Conservation (phyloP, 148 eudicot species). For the Persicaria maculosa region DNA sequence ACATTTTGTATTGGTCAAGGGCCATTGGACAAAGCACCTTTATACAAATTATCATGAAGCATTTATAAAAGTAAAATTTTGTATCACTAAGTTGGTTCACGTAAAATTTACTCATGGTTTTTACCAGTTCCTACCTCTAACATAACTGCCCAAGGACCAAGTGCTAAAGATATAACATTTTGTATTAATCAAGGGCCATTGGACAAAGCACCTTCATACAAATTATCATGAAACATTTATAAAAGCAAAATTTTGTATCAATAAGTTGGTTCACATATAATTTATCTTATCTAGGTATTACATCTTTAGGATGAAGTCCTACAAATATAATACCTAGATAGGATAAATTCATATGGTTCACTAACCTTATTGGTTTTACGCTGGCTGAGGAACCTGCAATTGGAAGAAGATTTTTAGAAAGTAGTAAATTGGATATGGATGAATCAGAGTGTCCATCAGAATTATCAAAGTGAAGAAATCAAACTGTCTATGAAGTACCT, state of each 20-base stretch:
- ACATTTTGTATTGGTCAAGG: not conserved
- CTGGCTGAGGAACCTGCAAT: conserved; percentile 20
- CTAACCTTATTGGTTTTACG: conserved; percentile 17
- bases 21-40: not conserved
- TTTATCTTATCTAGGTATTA: no score
- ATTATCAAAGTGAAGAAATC: not conserved
- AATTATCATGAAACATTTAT: not conserved
- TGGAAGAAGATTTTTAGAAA: conserved; percentile 2
- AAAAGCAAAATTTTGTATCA: not conserved
- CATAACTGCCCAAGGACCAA: not conserved
- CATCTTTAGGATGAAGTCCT: no score
- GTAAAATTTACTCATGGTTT: not conserved
- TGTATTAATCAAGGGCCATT: not conserved
- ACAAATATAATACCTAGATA: not conserved
- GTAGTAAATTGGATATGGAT: not conserved
- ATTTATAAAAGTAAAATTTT: not conserved
- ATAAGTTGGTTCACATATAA: not conserved
- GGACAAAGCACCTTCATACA: conserved; percentile 5
- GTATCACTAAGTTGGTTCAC: not conserved
- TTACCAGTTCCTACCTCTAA: not conserved
- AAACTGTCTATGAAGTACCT: conserved; percentile 10
- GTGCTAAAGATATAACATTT: not conserved
- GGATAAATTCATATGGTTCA: not conserved
- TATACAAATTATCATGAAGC: not conserved
- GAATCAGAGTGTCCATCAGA: not conserved